phyloP scores from a whole-genome alignment of 345 rosid genomes.

The Triadica sebifera region DNA sequence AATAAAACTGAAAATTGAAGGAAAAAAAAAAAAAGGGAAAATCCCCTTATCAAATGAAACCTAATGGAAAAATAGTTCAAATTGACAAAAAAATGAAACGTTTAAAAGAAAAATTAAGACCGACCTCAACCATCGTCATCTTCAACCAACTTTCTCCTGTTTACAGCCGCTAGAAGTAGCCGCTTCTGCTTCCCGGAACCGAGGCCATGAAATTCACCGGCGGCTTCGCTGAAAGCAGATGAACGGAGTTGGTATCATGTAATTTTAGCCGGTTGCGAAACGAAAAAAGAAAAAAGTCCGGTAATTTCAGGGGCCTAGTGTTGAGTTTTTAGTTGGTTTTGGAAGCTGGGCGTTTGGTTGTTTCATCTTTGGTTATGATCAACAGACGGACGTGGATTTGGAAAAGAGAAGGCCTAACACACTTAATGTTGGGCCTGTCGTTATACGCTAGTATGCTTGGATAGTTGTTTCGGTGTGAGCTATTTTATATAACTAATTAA shows the following conservation, averaged over 20 bases:
- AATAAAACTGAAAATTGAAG: not conserved
- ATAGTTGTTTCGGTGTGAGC: not conserved
- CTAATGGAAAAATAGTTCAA: not conserved
- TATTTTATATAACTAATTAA: too few relatives aligned
- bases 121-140: conserved; percentile 23
- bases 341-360: not conserved
- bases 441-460: not conserved
- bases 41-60: not conserved
- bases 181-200: not conserved
- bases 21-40: not conserved
- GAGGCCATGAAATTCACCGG: conserved; percentile 1
- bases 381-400: not conserved
- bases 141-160: not conserved
- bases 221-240: not conserved
- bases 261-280: not conserved
- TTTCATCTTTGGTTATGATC: not conserved
- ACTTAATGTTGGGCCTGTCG: conserved; percentile 4
- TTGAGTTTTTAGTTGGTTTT: not conserved
- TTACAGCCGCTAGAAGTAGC: not conserved
- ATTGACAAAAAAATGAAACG: not conserved
- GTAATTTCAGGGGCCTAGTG: too few relatives aligned
- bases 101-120: not conserved
- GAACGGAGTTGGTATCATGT: not conserved
- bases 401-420: too few relatives aligned
- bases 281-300: not conserved